phyloP scores from a whole-genome alignment of 441 rosid genomes.

The Euphorbia neoarborescens region DNA sequence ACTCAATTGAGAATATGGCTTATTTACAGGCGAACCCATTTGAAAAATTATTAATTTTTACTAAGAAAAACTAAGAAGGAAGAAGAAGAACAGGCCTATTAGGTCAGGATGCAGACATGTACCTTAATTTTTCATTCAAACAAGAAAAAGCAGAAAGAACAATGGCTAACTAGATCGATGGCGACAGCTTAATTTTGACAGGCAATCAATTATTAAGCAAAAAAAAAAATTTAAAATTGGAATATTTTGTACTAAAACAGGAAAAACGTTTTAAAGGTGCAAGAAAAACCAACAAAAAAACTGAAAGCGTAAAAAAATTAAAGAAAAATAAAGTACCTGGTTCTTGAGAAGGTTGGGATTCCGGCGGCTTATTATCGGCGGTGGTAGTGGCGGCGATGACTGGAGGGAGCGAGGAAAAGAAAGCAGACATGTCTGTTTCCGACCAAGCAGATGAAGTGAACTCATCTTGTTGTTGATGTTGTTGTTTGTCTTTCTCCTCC shows the following conservation, averaged over 20 bases:
- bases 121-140: too few species aligned
- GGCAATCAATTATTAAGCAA: background rate
- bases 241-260: background rate
- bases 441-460: slow-evolving; percentile 37
- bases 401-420: slow-evolving; percentile 64
- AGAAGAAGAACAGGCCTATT: background rate
- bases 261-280: background rate
- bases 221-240: slow-evolving; percentile 1
- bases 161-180: background rate
- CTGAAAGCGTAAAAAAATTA: background rate
- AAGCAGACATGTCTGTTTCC: slow-evolving; percentile 67
- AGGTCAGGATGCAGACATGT: background rate
- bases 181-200: slow-evolving; percentile 14
- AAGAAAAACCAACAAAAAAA: background rate
- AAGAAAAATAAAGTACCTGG: slow-evolving; percentile 37
- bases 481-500: slow-evolving; percentile 43
- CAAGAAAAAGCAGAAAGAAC: background rate
- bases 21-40: background rate
- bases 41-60: background rate
- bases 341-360: slow-evolving; percentile 37
- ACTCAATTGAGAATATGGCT: too few species aligned
- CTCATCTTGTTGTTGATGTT: background rate
- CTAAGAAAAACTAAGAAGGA: background rate
- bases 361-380: slow-evolving; percentile 16
- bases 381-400: slow-evolving; percentile 36